Conservation (phyloP, 768 basidiomycete genomes). For the Boletus subcaerulescens region DNA sequence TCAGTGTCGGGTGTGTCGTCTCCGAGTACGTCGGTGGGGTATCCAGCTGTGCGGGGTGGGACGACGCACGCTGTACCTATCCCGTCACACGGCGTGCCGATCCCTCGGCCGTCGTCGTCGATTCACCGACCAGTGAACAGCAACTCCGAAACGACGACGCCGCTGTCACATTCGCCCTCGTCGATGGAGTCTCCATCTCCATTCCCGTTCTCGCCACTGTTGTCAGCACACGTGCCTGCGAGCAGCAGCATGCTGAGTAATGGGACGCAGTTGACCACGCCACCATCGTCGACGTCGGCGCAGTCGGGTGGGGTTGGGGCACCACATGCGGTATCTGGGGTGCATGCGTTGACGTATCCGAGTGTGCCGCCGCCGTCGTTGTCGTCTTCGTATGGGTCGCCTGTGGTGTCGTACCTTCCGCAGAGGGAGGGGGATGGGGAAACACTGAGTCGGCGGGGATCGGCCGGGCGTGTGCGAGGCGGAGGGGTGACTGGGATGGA, state of each 20-base stretch:
- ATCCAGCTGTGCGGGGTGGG: slow-evolving; percentile 23
- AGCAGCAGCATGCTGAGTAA: slow-evolving; percentile 19
- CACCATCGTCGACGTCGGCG: slow-evolving; percentile 53
- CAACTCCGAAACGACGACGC: slow-evolving; percentile 54
- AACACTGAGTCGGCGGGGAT: slow-evolving; percentile 51
- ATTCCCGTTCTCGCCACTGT: slow-evolving; percentile 62
- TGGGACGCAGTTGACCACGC: slow-evolving; percentile 69
- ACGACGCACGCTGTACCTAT: slow-evolving; percentile 63
- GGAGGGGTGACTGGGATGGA: slow-evolving; percentile 17
- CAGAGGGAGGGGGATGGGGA: slow-evolving; percentile 51
- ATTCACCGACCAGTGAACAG: slow-evolving; percentile 52
- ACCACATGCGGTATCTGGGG: slow-evolving; percentile 25
- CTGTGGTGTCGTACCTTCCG: slow-evolving; percentile 46
- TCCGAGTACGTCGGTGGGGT: slow-evolving; percentile 25
- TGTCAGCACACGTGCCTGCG: slow-evolving; percentile 46
- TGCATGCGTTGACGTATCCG: slow-evolving; percentile 64
- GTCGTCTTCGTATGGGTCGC: slow-evolving; percentile 75
- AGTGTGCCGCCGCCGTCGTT: slow-evolving; percentile 81
- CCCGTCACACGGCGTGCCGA: slow-evolving; percentile 65
- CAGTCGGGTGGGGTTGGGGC: slow-evolving; percentile 2
- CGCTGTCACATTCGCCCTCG: slow-evolving; percentile 63
- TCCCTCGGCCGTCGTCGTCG: slow-evolving; percentile 68
- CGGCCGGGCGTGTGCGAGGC: slow-evolving; percentile 37
- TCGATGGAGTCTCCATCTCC: slow-evolving; percentile 67
- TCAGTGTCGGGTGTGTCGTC: slow-evolving; percentile 37